Evolutionary conservation across 1,284 basidiomycete genomes (phyloP).

Genomic region (Apiotrichum akiyoshidainum): DNA sequence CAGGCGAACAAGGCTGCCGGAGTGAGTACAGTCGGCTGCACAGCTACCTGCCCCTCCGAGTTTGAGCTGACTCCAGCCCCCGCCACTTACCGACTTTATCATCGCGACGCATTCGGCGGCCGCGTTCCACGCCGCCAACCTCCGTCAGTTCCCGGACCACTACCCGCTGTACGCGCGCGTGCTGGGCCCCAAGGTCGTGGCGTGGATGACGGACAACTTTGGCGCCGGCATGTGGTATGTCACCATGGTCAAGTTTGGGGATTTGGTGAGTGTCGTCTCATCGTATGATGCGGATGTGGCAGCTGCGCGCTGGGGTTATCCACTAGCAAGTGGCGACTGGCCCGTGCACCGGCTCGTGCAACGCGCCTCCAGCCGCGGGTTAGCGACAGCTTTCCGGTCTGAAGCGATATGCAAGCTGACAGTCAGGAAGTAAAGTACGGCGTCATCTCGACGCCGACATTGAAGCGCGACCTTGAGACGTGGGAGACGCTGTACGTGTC

Average conservation of each 20-base stretch:
- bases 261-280: conserved; percentile 62
- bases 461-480: conserved; percentile 83
- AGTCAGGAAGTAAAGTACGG: conserved; percentile 90
- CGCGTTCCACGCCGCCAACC: conserved; percentile 93
- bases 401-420: no score
- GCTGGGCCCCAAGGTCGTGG: conserved; percentile 69
- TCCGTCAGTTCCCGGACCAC: conserved; percentile 82
- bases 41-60: no score
- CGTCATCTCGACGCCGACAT: conserved; percentile 84
- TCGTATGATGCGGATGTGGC: neutral
- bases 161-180: conserved; percentile 82
- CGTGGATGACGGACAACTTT: conserved; percentile 65
- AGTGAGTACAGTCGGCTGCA: conserved; percentile 22
- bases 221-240: conserved; percentile 96
- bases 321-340: no score
- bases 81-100: conserved; percentile 90
- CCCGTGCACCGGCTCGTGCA: no score
- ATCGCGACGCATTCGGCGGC: conserved; percentile 86
- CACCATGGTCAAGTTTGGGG: conserved; percentile 76
- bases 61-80: conserved; percentile 21
- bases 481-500: conserved; percentile 93
- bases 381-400: no score
- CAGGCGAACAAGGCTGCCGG: conserved; percentile 39
- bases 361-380: no score
- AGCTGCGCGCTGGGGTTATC: no score